Percentiles rank a stretch among this genome's conserved stretches.
These are phyloP conservation scores for Thielaviopsis musarum DNA, from an alignment of 2,329 filamentous ascomycete genomes.

Conservation along the genomic window DNA sequence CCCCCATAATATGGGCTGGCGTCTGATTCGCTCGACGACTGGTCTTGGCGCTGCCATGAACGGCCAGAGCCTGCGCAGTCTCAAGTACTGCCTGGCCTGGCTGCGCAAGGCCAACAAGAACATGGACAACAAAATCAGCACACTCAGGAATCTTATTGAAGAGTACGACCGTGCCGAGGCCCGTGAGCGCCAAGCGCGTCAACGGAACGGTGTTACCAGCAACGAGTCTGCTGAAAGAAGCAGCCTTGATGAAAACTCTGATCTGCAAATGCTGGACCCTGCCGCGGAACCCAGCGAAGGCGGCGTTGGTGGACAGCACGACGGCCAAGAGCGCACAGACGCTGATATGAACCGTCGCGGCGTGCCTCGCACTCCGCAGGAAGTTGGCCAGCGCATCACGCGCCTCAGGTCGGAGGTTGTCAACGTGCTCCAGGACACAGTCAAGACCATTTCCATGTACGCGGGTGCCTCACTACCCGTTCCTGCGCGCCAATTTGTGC, in stretches of 20 bases:
- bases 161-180: constrained; percentile 53
- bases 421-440: constrained; percentile 62
- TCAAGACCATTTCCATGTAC: constrained; percentile 74
- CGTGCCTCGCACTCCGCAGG: constrained; percentile 14
- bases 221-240: constrained; percentile 8
- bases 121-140: constrained; percentile 57
- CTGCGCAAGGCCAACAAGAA: constrained; percentile 68
- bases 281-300: constrained; percentile 14
- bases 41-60: constrained; percentile 84
- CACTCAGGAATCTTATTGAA: constrained; percentile 58
- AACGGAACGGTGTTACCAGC: constrained; percentile 1
- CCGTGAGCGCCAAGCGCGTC: constrained; percentile 10
- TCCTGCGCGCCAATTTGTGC: constrained; percentile 70
- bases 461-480: constrained; percentile 82
- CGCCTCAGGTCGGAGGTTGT: constrained; percentile 54
- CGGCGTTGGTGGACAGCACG: not conserved
- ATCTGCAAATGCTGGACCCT: constrained; percentile 16
- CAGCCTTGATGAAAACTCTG: constrained; percentile 6
- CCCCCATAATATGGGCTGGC: constrained; percentile 17
- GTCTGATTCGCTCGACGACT: constrained; percentile 77
- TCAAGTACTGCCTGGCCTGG: constrained; percentile 72
- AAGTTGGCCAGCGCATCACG: constrained; percentile 47
- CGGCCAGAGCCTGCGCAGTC: constrained; percentile 64
- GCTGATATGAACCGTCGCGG: not conserved
- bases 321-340: not conserved